Conservation (phyloP, 2,329 filamentous ascomycete species). For the Davidsoniella virescens region DNA sequence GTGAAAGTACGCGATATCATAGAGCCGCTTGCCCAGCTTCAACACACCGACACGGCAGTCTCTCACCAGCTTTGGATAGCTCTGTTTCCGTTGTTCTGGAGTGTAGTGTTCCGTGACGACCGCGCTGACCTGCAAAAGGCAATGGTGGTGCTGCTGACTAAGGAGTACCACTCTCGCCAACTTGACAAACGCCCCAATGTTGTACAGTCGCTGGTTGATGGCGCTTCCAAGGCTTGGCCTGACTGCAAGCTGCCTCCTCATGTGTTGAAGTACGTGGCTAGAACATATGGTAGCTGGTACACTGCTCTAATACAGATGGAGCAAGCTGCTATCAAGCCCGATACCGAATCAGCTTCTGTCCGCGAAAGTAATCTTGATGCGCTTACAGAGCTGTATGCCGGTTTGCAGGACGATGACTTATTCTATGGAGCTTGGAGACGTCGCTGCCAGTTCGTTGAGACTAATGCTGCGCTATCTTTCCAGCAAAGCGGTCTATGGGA, state of each 20-base stretch:
- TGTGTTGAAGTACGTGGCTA: constrained; percentile 86
- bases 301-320: constrained; percentile 84
- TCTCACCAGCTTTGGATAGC: constrained; percentile 82
- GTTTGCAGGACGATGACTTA: constrained; percentile 83
- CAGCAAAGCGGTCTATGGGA: constrained; percentile 99
- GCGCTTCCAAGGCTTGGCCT: constrained; percentile 67
- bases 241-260: constrained; percentile 88
- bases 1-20: constrained; percentile 78
- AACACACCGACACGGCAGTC: constrained; percentile 70
- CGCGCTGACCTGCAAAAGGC: constrained; percentile 79
- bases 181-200: constrained; percentile 93
- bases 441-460: constrained; percentile 91
- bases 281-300: constrained; percentile 95
- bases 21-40: constrained; percentile 78
- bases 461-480: constrained; percentile 89
- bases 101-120: constrained; percentile 72
- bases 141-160: constrained; percentile 77
- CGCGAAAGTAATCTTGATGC: constrained; percentile 93
- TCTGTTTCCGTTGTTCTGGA: constrained; percentile 89
- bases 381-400: constrained; percentile 80
- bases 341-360: constrained; percentile 68
- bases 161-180: constrained; percentile 88
- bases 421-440: constrained; percentile 97
- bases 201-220: constrained; percentile 79
- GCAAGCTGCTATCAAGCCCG: constrained; percentile 68